These are phyloP conservation scores for Lecanicillium sp. DNA, from an alignment of 2,329 filamentous ascomycete genomes.

Conservation along the genomic window DNA sequence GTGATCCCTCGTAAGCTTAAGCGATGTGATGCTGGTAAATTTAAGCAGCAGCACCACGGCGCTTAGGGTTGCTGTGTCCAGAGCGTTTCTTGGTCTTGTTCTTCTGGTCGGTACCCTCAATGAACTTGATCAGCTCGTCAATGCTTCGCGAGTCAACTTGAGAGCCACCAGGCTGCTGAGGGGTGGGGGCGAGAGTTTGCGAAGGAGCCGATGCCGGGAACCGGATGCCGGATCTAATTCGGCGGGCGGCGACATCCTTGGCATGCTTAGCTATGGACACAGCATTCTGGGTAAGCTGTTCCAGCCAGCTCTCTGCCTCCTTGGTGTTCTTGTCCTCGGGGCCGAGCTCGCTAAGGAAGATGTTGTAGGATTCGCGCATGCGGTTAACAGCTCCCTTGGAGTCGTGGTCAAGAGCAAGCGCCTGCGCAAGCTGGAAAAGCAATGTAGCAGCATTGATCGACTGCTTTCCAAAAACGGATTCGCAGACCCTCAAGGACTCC, in stretches of 20 bases:
- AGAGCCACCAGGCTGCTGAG: constrained; percentile 19
- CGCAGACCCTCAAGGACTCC: constrained; percentile 80
- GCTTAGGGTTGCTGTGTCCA: constrained; percentile 48
- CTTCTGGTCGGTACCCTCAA: constrained; percentile 64
- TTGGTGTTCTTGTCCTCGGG: constrained; percentile 94
- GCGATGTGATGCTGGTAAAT: too few relatives aligned
- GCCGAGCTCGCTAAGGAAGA: constrained; percentile 83
- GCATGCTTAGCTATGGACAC: constrained; percentile 91
- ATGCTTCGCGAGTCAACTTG: constrained; percentile 72
- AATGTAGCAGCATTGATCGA: constrained; percentile 92
- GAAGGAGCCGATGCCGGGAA: constrained; percentile 40
- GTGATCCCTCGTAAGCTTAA: too few relatives aligned
- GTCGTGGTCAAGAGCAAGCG: constrained; percentile 90
- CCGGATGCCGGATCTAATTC: constrained; percentile 62
- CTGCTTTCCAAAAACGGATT: constrained; percentile 79
- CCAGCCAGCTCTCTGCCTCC: constrained; percentile 93
- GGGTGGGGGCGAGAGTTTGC: constrained; percentile 21
- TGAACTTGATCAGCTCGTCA: constrained; percentile 89
- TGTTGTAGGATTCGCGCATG: constrained; percentile 96
- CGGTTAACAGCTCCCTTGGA: constrained; percentile 82
- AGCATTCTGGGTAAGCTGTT: constrained; percentile 91
- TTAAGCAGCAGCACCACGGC: constrained; percentile 28
- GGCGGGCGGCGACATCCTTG: constrained; percentile 72
- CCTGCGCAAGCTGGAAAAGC: constrained; percentile 94
- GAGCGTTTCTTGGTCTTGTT: constrained; percentile 49